Conservation (phyloP, 495 filamentous ascomycete genomes). For the Ascodesmis nigricans region DNA sequence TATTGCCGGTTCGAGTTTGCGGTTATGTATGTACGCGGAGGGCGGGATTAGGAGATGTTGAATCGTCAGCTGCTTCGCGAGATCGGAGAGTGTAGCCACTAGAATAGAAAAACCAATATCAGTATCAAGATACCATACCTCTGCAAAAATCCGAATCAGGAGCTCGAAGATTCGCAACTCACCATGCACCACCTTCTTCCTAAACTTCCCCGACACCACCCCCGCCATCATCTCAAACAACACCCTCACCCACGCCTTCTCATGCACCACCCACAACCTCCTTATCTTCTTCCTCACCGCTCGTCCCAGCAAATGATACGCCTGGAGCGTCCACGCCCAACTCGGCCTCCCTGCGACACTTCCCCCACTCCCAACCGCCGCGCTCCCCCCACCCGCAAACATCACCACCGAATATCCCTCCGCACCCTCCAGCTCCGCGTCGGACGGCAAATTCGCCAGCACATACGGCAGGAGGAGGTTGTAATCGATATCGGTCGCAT, state of each 20-base stretch:
- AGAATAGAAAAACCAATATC: not conserved
- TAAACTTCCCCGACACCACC: constrained; percentile 34
- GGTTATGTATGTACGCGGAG: constrained; percentile 31
- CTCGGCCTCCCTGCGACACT: constrained; percentile 24
- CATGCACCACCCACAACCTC: constrained; percentile 35
- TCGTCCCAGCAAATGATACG: constrained; percentile 32
- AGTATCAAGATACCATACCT: not conserved
- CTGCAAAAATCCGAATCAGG: not conserved
- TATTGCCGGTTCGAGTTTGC: constrained; percentile 28
- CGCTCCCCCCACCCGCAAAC: constrained; percentile 31
- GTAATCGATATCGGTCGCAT: constrained; percentile 29
- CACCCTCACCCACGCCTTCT: constrained; percentile 30
- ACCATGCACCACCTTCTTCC: constrained; percentile 34
- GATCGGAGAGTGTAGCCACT: constrained; percentile 29
- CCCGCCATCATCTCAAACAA: constrained; percentile 35
- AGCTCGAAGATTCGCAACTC: constrained; percentile 10
- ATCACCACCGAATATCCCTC: constrained; percentile 31
- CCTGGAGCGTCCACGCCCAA: constrained; percentile 37
- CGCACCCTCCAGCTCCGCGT: constrained; percentile 29
- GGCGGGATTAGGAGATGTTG: constrained; percentile 31
- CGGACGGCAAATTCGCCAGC: constrained; percentile 30
- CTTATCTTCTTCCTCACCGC: constrained; percentile 32
- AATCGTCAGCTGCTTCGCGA: constrained; percentile 30
- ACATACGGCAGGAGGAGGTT: constrained; percentile 35
- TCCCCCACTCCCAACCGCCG: constrained; percentile 9